Base-by-base conservation (phyloP, 2,329 filamentous ascomycete species). In the Drechslerella dactyloides region DNA sequence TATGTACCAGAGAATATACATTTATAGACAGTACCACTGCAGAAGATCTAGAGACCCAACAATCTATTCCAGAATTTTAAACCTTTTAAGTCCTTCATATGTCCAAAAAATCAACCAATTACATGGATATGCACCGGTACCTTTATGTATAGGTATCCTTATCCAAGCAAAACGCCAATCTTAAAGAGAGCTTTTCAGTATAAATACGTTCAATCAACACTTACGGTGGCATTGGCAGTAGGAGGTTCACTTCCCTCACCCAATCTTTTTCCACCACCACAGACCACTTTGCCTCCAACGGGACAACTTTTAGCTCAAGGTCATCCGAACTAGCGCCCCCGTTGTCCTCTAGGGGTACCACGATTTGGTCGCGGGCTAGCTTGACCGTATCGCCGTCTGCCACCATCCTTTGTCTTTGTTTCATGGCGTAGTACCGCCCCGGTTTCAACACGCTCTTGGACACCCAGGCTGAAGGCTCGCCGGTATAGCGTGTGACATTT, bases 361-460 rank as follows among this genome's bases (percentile, higher is more conserved):
- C 55, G 13, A 72, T 72, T 23, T 64, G 54, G 17, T 65, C 51
- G 7, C 50, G 57, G 46, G 23, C 59, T 11, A 72, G 33, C 30
- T 65, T 72, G 6, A 72, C 60, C 35, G 59, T 33, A 7, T 57
- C 56, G 7, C 56, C 60, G 19, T 72, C 52, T 21, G 64, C 68
- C 33, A 63, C 53, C n/a, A 60, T 56, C 27, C 56, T 72, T 23
- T 64, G 44, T n/a, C 42, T 65, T 19, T 51, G 50, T 13, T 72
- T 72, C 68, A 72, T 65, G 5, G 60, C 60, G 24, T 72, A 72
- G 17, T 72, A 72, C 13, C 60, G 60, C 1, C 50, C 60, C 23
- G 64, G 68, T 24, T 65, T 72, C 42, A 72, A 53, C n/a, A 52
- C 64, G n/a, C 60, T 64, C 30, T 65, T 72, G 1, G 68, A 55